A percentile compares a stretch with the other conserved stretches of the same genome.
These are phyloP conservation scores for Suillus alpinus DNA, from an alignment of 768 basidiomycete genomes.

Conservation along the genomic window DNA sequence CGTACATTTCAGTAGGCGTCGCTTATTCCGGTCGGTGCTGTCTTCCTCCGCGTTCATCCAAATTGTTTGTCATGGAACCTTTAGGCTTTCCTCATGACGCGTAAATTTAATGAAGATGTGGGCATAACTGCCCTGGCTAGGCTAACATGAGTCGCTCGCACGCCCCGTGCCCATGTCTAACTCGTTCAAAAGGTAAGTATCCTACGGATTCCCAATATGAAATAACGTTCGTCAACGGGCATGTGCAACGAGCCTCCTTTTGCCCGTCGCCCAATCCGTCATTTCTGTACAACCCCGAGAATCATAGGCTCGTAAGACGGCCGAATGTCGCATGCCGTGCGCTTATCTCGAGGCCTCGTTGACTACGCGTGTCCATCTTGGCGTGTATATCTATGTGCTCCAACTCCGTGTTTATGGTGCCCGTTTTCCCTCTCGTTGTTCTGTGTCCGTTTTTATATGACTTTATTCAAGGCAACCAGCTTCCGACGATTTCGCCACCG, in stretches of 20 bases:
- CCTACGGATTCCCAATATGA: background rate
- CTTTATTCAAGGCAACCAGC: conserved; percentile 32
- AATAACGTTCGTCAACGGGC: background rate
- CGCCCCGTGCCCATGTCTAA: background rate
- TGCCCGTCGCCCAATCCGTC: conserved; percentile 1
- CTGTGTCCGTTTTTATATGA: conserved; percentile 7
- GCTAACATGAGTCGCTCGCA: background rate
- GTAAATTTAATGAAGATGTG: background rate
- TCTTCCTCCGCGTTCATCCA: background rate
- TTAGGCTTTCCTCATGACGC: background rate
- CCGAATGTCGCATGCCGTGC: background rate
- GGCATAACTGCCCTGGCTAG: background rate
- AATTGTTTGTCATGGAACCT: background rate
- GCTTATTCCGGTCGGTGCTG: background rate
- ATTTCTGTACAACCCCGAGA: background rate
- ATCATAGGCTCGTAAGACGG: background rate
- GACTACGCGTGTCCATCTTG: conserved; percentile 17
- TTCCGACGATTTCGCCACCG: conserved; percentile 37
- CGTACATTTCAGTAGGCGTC: background rate
- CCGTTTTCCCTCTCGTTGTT: conserved; percentile 12
- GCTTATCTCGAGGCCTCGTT: conserved; percentile 14
- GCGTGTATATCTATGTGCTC: conserved; percentile 19
- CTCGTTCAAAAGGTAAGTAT: background rate
- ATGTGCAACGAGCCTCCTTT: background rate
- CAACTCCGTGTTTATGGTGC: background rate